These are phyloP conservation scores for Sporothrix brunneoviolacea DNA, from an alignment of 2,329 filamentous ascomycete genomes.

Conservation along the genomic window DNA sequence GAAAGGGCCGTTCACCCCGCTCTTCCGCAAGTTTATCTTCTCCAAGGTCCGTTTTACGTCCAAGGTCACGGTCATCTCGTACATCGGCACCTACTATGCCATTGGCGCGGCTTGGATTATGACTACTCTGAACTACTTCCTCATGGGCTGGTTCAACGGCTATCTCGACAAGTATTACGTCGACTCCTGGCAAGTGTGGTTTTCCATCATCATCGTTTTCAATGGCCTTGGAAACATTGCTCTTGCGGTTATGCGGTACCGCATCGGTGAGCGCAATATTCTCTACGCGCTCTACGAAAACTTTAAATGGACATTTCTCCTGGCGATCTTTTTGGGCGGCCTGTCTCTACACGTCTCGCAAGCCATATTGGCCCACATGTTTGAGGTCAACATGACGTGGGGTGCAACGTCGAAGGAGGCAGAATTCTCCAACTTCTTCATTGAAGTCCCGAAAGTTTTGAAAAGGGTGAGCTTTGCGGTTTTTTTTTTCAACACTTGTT, in stretches of 20 bases:
- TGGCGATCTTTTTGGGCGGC: constrained; percentile 77
- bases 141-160: constrained; percentile 69
- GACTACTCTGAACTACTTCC: constrained; percentile 67
- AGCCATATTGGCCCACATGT: constrained; percentile 74
- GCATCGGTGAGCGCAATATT: constrained; percentile 57
- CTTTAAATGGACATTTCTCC: constrained; percentile 66
- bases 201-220: constrained; percentile 73
- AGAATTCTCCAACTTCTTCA: constrained; percentile 77
- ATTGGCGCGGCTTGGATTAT: constrained; percentile 70
- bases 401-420: constrained; percentile 78
- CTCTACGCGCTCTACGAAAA: constrained; percentile 53
- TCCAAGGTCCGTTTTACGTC: constrained; percentile 69
- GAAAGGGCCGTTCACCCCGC: constrained; percentile 68
- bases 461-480: constrained; percentile 58
- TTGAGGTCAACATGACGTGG: constrained; percentile 81
- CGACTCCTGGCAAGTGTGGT: constrained; percentile 73
- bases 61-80: constrained; percentile 69
- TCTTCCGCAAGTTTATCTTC: constrained; percentile 67
- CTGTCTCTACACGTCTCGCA: constrained; percentile 75
- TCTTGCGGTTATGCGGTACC: constrained; percentile 66
- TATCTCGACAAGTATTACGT: constrained; percentile 76
- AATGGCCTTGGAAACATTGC: constrained; percentile 67
- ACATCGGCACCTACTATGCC: constrained; percentile 75
- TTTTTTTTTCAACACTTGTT: constrained; percentile 28
- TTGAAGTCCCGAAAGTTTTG: constrained; percentile 72